phyloP scores from a whole-genome alignment of 2,329 filamentous ascomycete genomes.

The Fusarium tupiense region DNA sequence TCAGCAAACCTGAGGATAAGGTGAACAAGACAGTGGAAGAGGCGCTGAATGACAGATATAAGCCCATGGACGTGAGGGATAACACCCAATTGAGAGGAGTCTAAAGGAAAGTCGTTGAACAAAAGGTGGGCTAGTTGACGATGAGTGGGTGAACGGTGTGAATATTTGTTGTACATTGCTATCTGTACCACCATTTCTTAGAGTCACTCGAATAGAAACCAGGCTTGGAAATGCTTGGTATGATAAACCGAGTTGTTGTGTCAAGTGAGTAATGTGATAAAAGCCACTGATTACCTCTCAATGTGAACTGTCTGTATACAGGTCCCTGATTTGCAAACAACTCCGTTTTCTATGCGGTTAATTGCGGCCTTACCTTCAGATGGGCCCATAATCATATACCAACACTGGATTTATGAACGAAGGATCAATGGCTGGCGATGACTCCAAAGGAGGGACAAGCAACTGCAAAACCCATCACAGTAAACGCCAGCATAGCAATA shows the following conservation, averaged over 20 bases:
- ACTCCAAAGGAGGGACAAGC: neutral
- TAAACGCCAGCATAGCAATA: neutral
- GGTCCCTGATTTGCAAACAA: neutral
- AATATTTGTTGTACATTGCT: conserved; percentile 42
- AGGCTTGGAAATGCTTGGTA: conserved; percentile 33
- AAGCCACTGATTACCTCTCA: conserved; percentile 12
- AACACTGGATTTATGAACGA: neutral
- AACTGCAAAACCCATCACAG: conserved; percentile 1
- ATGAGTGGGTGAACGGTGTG: conserved; percentile 26
- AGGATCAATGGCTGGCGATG: neutral
- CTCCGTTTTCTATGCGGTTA: neutral
- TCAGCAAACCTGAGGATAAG: conserved; percentile 52
- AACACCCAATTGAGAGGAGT: conserved; percentile 56
- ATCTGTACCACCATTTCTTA: conserved; percentile 45
- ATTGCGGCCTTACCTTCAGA: neutral
- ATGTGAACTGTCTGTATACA: conserved; percentile 10
- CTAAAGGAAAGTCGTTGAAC: conserved; percentile 38
- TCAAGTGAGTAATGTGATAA: conserved; percentile 11
- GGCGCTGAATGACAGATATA: conserved; percentile 65
- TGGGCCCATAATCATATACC: neutral
- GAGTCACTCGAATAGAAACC: conserved; percentile 40
- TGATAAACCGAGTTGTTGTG: conserved; percentile 17
- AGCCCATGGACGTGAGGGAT: conserved; percentile 57
- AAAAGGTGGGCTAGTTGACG: conserved; percentile 12
- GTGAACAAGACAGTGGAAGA: conserved; percentile 62